Conservation (phyloP, 2,329 filamentous ascomycete species). For the Trematosphaeria pertusa region DNA sequence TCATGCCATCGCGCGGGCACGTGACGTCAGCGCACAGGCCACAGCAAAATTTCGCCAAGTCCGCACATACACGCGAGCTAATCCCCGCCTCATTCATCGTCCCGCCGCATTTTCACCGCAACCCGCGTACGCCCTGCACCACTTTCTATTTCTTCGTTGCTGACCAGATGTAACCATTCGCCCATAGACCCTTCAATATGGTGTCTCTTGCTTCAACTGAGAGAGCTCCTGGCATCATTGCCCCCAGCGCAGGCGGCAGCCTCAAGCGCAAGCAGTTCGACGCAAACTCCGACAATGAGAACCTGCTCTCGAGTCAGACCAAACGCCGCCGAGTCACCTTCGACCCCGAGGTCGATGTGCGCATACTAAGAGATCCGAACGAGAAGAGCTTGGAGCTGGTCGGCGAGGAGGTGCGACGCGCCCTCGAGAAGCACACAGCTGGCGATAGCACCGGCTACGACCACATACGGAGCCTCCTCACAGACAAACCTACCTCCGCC, state of each 20-base stretch:
- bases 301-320: conserved; percentile 42
- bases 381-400: conserved; percentile 65
- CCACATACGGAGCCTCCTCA: conserved; percentile 61
- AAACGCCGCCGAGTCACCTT: conserved; percentile 59
- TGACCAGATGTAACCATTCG: conserved; percentile 37
- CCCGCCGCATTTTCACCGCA: conserved; percentile 8
- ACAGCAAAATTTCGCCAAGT: conserved; percentile 13
- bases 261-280: conserved; percentile 48
- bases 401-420: conserved; percentile 67
- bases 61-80: conserved; percentile 23
- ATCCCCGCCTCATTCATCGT: conserved; percentile 22
- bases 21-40: conserved; percentile 12
- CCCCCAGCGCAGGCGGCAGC: conserved; percentile 40
- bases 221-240: conserved; percentile 33
- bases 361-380: conserved; percentile 50
- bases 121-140: conserved; percentile 3
- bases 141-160: conserved; percentile 7
- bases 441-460: conserved; percentile 65
- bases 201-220: conserved; percentile 47
- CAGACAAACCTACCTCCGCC: conserved; percentile 53
- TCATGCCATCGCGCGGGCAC: no score
- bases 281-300: conserved; percentile 38
- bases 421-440: conserved; percentile 60
- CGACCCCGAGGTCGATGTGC: conserved; percentile 55
- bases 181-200: conserved; percentile 32